Evolutionary conservation across 805 yeast genomes (phyloP).

Genomic region (Cyberlindnera amylophila): DNA sequence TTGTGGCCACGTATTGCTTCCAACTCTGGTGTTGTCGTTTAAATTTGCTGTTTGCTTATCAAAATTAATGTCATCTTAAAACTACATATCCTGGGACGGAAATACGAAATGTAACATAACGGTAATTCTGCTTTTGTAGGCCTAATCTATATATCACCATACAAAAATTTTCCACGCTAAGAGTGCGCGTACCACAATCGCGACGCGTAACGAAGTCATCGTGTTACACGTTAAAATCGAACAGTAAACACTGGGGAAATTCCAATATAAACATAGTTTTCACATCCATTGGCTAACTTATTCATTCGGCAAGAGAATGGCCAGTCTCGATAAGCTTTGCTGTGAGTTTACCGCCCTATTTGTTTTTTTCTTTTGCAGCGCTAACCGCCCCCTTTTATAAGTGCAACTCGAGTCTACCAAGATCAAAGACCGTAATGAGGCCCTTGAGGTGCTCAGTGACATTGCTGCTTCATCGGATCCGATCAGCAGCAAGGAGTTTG

Average conservation of each 20-base stretch:
- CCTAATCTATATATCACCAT: neutral
- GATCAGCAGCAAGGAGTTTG: conserved; percentile 25
- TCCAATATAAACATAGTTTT: too few relatives aligned
- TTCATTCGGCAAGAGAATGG: too few relatives aligned
- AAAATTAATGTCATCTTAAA: conserved; percentile 28
- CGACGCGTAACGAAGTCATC: neutral
- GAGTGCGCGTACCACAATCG: conserved; percentile 7
- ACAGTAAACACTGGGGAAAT: too few relatives aligned
- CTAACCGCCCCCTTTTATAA: conserved; percentile 8
- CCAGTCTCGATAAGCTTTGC: too few relatives aligned
- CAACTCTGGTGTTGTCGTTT: conserved; percentile 99
- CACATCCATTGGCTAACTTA: too few relatives aligned
- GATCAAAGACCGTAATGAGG: conserved; percentile 53
- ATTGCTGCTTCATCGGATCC: conserved; percentile 20
- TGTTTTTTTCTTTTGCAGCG: too few relatives aligned
- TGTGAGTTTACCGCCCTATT: too few relatives aligned
- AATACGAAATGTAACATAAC: conserved; percentile 24
- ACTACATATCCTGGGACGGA: conserved; percentile 23
- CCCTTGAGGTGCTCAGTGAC: conserved; percentile 37
- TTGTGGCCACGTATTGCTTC: conserved; percentile 99
- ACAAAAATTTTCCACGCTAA: conserved; percentile 5
- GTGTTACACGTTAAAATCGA: too few relatives aligned
- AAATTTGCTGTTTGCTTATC: conserved; percentile 31
- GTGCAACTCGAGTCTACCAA: conserved; percentile 43
- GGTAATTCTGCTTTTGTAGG: conserved; percentile 5